These are phyloP conservation scores for Saccharomycopsis crataegensis DNA, from an alignment of 1,139 yeast genomes.

Conservation along the genomic window DNA sequence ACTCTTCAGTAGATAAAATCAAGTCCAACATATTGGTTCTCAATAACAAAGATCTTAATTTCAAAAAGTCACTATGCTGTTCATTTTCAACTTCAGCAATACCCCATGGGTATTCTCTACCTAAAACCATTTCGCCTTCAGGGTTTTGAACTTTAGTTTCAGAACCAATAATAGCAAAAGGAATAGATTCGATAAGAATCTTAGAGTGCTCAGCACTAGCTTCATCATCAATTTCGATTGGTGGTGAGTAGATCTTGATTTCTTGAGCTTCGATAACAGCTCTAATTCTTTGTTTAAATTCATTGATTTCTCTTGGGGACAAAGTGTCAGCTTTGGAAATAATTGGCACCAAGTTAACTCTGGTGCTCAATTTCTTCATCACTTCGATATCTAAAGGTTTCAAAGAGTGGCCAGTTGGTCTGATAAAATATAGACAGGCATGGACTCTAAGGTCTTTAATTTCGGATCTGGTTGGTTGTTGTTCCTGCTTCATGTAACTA, in stretches of 20 bases:
- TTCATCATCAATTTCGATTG: conserved; percentile 63
- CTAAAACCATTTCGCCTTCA: conserved; percentile 72
- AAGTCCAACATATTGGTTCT: conserved; percentile 94
- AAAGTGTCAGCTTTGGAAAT: conserved; percentile 94
- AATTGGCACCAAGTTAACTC: conserved; percentile 91
- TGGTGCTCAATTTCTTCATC: conserved; percentile 77
- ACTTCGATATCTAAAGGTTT: conserved; percentile 93
- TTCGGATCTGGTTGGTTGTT: conserved; percentile 72
- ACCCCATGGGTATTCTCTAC: conserved; percentile 97
- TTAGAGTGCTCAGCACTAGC: conserved; percentile 77
- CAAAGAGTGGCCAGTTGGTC: conserved; percentile 93
- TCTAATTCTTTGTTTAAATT: conserved; percentile 80
- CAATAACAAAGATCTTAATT: conserved; percentile 76
- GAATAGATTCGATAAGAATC: conserved; percentile 84
- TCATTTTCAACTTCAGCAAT: conserved; percentile 96
- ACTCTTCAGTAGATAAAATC: conserved; percentile 80
- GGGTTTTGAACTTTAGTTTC: conserved; percentile 76
- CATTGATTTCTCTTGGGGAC: conserved; percentile 71
- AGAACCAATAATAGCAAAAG: conserved; percentile 88
- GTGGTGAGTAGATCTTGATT: conserved; percentile 85
- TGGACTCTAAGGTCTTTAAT: conserved; percentile 87
- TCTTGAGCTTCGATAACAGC: conserved; percentile 90
- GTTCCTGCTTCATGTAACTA: conserved; percentile 89
- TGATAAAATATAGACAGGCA: conserved; percentile 88
- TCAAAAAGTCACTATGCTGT: conserved; percentile 89